phyloP scores from a whole-genome alignment of 208 protist species.

The Wallacemonas sp. region DNA sequence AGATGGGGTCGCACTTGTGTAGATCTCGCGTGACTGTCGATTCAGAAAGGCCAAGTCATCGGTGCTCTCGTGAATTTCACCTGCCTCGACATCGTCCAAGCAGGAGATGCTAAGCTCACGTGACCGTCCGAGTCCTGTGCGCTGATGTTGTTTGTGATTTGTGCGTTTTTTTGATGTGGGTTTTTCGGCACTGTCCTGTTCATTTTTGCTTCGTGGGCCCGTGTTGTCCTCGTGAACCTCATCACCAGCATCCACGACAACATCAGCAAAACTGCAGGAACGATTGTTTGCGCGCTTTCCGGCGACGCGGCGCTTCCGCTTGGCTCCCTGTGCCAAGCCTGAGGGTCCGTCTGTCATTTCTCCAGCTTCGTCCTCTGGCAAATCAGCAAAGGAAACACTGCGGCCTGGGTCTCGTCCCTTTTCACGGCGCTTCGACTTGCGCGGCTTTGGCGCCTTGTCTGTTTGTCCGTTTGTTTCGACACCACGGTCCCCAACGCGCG shows the following conservation, averaged over 20 bases:
- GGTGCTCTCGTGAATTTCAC: constrained; percentile 15
- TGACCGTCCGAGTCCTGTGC: constrained; percentile 1
- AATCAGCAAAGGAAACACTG: constrained; percentile 35
- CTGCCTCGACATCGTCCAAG: constrained; percentile 5
- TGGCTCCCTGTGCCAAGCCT: constrained; percentile 17
- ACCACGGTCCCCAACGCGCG: background rate
- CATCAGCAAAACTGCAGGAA: constrained; percentile 54
- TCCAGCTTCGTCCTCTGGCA: constrained; percentile 23
- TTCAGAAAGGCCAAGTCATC: constrained; percentile 9
- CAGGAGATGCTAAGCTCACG: constrained; percentile 20
- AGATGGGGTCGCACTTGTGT: background rate
- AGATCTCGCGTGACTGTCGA: background rate
- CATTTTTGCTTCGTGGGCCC: background rate
- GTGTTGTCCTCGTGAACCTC: constrained; percentile 15
- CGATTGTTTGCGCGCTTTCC: constrained; percentile 29
- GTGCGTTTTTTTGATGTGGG: background rate
- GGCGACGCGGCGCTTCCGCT: constrained; percentile 28
- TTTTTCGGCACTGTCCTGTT: too few species aligned
- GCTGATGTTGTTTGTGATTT: background rate
- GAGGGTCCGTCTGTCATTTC: constrained; percentile 25
- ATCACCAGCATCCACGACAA: constrained; percentile 23
- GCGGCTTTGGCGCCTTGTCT: background rate
- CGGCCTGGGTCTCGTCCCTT: constrained; percentile 10
- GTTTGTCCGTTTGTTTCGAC: background rate
- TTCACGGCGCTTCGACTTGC: background rate